Evolutionary conservation across 1,139 yeast genomes (phyloP), one percentile per base, ranked within the genome.

Genomic region (Sugiyamaella pinicola): DNA sequence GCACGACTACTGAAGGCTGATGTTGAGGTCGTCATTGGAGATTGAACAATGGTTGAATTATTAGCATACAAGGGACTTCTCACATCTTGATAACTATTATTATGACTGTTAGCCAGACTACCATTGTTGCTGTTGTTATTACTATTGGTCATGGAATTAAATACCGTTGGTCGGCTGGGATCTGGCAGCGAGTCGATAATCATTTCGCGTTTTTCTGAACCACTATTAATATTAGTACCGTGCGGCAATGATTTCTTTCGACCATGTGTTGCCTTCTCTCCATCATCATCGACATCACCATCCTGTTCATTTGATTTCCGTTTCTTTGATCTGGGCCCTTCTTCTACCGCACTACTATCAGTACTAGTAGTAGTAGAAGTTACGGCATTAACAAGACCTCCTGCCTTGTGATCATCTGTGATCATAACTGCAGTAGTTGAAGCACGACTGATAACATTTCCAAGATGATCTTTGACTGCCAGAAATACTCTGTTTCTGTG

Each of bases 351-450:
- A 5, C 48, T 18, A 28, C 47, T 49, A 46, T 24, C 37, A 24
- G 29, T 19, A 24, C 40, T 49, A 33, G 43, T 29, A 7, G 43
- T 41, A 8, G 53, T 45, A n/a, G 55, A 22, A 12, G 55, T 33
- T n/a, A 45, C 19, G 9, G 46, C 3, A 26, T 26, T 39, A 4
- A 31, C 29, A 37, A 44, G 19, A 4, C 37, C 51, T 15, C 56
- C 58, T 28, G 80, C 77, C 71, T 85, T 84, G 74, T 90, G 91
- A 66, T 95, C 84, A 70, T 90, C 97, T 83, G 91, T 89, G 50
- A 90, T 89, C 85, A 87, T 84, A 18, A 90, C 87, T 1, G 91
- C 82, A 10, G 83, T 74, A 1, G 95, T 81, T 9, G 84, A 68
- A 42, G 82, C 83, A 63, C 84, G 84, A 12, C 90, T 96, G 29